phyloP scores from a whole-genome alignment of 2,329 filamentous ascomycete genomes.

The Akanthomyces lecanii region DNA sequence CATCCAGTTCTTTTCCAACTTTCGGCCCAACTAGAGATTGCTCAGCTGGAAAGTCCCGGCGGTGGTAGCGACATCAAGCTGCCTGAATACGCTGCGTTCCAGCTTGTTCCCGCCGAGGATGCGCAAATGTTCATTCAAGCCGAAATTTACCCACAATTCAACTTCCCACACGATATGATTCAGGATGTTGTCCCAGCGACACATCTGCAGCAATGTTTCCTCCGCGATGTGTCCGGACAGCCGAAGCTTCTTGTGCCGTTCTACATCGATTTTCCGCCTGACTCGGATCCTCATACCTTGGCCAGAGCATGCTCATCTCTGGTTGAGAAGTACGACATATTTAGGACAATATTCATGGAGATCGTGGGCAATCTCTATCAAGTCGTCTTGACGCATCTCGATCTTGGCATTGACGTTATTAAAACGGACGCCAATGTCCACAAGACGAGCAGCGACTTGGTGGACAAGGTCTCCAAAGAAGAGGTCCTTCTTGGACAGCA shows the following conservation, averaged over 20 bases:
- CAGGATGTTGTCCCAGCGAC: not conserved
- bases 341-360: slow-evolving; percentile 17
- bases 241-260: not conserved
- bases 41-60: too few species aligned
- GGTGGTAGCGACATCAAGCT: not conserved
- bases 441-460: not conserved
- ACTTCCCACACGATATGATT: not conserved
- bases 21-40: too few species aligned
- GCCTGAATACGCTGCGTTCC: not conserved
- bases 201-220: not conserved
- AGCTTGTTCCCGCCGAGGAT: not conserved
- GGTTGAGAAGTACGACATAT: slow-evolving; percentile 18
- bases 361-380: slow-evolving; percentile 15
- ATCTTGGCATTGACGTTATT: not conserved
- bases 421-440: not conserved
- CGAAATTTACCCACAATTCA: not conserved
- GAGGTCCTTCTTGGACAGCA: not conserved
- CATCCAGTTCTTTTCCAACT: not conserved
- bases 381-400: not conserved
- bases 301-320: slow-evolving; percentile 4
- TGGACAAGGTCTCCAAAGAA: not conserved
- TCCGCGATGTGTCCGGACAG: not conserved
- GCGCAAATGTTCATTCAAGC: not conserved
- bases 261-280: not conserved
- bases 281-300: not conserved